phyloP scores from a whole-genome alignment of 129 eudicot species.

The Chrysanthemum lavandulifolium region DNA sequence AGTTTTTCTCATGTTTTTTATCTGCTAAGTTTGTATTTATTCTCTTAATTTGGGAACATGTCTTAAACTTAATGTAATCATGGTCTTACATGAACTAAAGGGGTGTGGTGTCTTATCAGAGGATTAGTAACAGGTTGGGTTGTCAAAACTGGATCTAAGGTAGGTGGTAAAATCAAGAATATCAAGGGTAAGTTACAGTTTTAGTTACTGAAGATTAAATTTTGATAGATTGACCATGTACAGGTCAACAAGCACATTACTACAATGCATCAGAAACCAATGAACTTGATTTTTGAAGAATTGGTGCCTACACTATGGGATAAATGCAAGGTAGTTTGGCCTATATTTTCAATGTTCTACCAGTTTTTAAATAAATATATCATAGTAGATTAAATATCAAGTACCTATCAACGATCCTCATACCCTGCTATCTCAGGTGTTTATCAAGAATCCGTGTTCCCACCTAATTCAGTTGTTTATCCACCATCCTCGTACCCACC shows the following conservation, averaged over 20 bases:
- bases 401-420: too few relatives aligned
- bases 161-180: slow-evolving; percentile 77
- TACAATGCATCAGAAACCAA: slow-evolving; percentile 73
- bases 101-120: too few relatives aligned
- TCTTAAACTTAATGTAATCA: too few relatives aligned
- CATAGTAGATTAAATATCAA: too few relatives aligned
- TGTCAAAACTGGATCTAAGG: slow-evolving; percentile 73
- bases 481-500: too few relatives aligned
- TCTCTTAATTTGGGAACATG: too few relatives aligned
- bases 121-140: slow-evolving; percentile 49
- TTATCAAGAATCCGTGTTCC: too few relatives aligned
- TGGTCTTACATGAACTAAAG: too few relatives aligned
- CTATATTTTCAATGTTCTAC: slow-evolving; percentile 4
- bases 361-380: background rate
- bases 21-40: slow-evolving; percentile 9
- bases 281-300: slow-evolving; percentile 81
- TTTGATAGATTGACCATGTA: background rate
- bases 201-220: background rate
- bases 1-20: background rate
- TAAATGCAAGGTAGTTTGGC: slow-evolving; percentile 73
- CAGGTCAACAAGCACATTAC: slow-evolving; percentile 77
- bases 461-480: too few relatives aligned
- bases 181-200: slow-evolving; percentile 59
- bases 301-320: slow-evolving; percentile 89
- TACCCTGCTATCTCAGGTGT: too few relatives aligned